A percentile compares a stretch with the other conserved stretches of the same genome.
Evolutionary conservation across 176 grass and related monocot species (phyloP).

Genomic region (Musa acuminata): DNA sequence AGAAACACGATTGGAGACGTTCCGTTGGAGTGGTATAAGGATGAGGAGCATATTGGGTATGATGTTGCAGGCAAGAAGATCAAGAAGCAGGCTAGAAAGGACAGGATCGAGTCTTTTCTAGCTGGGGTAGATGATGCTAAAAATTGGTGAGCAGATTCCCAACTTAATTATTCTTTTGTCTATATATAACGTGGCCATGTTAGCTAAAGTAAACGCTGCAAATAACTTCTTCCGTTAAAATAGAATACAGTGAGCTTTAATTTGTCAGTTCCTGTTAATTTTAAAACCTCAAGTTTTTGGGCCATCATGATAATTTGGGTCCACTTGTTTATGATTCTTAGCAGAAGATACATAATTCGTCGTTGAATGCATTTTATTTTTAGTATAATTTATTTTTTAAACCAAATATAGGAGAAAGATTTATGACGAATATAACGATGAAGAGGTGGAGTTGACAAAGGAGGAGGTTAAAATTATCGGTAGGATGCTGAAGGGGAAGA

Average conservation of each 20-base stretch:
- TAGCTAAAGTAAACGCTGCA: too few relatives aligned
- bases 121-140: slow-evolving; percentile 55
- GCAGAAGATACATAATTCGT: background rate
- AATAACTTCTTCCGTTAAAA: too few relatives aligned
- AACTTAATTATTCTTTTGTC: background rate
- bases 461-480: slow-evolving; percentile 75
- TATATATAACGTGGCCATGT: too few relatives aligned
- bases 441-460: slow-evolving; percentile 86
- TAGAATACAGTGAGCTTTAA: background rate
- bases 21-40: slow-evolving; percentile 74
- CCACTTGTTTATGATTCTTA: too few relatives aligned
- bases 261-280: background rate
- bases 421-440: slow-evolving; percentile 77
- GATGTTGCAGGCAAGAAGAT: slow-evolving; percentile 65
- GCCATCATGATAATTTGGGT: too few relatives aligned
- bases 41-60: slow-evolving; percentile 89
- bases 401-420: slow-evolving; percentile 56
- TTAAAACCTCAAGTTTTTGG: background rate
- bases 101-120: slow-evolving; percentile 48
- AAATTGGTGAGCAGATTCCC: slow-evolving; percentile 44
- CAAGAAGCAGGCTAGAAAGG: slow-evolving; percentile 74
- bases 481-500: slow-evolving; percentile 75
- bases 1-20: slow-evolving; percentile 81
- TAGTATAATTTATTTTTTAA: slow-evolving; percentile 13
- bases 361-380: background rate